phyloP scores from a whole-genome alignment of 306 rosid genomes.

The Fagus crenata region DNA sequence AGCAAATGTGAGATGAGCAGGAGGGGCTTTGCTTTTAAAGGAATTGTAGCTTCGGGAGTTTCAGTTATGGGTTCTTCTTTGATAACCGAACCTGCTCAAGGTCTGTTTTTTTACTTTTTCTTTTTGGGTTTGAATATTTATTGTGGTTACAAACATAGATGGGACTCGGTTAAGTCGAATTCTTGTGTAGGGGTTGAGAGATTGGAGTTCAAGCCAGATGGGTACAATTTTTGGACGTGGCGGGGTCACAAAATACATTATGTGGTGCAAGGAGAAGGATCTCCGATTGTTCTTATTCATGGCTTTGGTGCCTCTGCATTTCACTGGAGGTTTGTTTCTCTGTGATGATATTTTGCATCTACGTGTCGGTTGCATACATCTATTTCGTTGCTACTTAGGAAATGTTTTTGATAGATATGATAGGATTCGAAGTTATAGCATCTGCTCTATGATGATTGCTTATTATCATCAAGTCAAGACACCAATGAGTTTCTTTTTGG shows the following conservation, averaged over 20 bases:
- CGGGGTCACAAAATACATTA: conserved; percentile 84
- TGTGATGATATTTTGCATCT: not conserved
- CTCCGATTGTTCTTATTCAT: conserved; percentile 83
- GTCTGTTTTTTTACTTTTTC: conserved; percentile 32
- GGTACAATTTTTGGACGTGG: conserved; percentile 93
- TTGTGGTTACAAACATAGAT: not conserved
- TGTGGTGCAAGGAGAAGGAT: conserved; percentile 93
- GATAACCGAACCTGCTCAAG: conserved; percentile 53
- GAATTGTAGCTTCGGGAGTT: conserved; percentile 74
- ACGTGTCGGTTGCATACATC: not conserved
- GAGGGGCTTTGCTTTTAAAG: conserved; percentile 60
- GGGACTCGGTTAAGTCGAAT: conserved; percentile 16
- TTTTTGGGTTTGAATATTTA: not conserved
- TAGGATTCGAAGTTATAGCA: too few species aligned
- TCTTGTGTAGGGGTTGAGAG: conserved; percentile 57
- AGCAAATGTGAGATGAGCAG: conserved; percentile 72
- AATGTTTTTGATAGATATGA: too few species aligned
- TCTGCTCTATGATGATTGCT: too few species aligned
- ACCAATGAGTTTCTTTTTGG: too few species aligned
- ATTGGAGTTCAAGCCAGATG: conserved; percentile 64
- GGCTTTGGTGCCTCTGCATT: conserved; percentile 95
- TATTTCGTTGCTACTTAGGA: not conserved
- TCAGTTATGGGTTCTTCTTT: conserved; percentile 61
- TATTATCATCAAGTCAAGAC: too few species aligned
- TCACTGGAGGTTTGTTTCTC: conserved; percentile 75